phyloP scores from a whole-genome alignment of 2,329 filamentous ascomycete species.

The Cordyceps javanica region DNA sequence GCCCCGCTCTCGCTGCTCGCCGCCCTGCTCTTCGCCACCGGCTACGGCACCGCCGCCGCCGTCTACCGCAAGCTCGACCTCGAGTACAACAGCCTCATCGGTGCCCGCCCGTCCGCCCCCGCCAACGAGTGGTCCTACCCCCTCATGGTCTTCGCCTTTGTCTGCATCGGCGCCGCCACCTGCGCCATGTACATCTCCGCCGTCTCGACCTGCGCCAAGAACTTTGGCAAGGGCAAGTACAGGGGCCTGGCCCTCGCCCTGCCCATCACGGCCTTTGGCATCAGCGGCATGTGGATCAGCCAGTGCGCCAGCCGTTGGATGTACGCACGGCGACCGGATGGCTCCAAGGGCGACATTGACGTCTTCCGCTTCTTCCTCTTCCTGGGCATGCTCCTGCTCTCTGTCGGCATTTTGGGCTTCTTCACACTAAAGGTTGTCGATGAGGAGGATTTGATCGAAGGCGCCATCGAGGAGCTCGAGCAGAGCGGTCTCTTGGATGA shows the following conservation, averaged over 20 bases:
- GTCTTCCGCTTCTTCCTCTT: constrained; percentile 89
- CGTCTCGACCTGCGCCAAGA: constrained; percentile 96
- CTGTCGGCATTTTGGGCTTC: constrained; percentile 65
- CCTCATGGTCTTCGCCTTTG: constrained; percentile 80
- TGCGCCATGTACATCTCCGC: constrained; percentile 84
- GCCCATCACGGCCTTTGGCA: constrained; percentile 85
- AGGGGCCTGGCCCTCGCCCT: constrained; percentile 83
- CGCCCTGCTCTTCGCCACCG: constrained; percentile 66
- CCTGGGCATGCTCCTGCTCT: constrained; percentile 63
- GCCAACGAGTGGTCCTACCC: constrained; percentile 61
- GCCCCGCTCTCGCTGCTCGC: constrained; percentile 69
- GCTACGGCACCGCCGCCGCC: constrained; percentile 77
- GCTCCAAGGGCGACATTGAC: constrained; percentile 56
- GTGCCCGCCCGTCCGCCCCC: constrained; percentile 33
- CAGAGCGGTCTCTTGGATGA: constrained; percentile 75
- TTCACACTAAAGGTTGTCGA: constrained; percentile 74
- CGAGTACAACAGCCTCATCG: constrained; percentile 35
- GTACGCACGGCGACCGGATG: constrained; percentile 61
- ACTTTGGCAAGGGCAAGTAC: constrained; percentile 84
- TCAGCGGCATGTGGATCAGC: constrained; percentile 94
- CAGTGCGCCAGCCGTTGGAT: constrained; percentile 77
- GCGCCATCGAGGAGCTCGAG: constrained; percentile 85
- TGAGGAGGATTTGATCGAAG: constrained; percentile 81
- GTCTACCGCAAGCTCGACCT: constrained; percentile 56
- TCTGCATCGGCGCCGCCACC: constrained; percentile 75